Evolutionary conservation across 345 rosid species (phyloP).

Genomic region (Corymbia maculata): DNA sequence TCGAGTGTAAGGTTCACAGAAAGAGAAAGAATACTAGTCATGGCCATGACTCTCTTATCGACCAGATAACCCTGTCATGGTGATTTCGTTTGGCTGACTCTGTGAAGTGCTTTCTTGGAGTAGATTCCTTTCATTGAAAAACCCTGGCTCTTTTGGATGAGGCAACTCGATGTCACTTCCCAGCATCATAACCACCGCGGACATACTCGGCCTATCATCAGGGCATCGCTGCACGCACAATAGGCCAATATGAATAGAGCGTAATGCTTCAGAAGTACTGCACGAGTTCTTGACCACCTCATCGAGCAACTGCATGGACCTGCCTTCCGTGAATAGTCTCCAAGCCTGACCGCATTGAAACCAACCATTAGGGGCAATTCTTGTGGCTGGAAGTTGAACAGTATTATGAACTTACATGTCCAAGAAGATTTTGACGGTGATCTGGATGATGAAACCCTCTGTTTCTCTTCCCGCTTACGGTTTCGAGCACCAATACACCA

Average conservation of each 20-base stretch:
- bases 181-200: constrained; percentile 29
- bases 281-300: constrained; percentile 1
- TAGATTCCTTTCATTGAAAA: background rate
- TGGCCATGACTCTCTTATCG: background rate
- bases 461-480: constrained; percentile 15
- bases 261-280: constrained; percentile 4
- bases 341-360: constrained; percentile 18
- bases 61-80: background rate
- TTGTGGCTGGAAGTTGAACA: background rate
- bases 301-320: constrained; percentile 22
- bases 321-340: constrained; percentile 26
- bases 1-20: background rate
- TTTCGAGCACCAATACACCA: constrained; percentile 27
- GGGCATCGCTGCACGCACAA: constrained; percentile 34
- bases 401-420: constrained; percentile 7
- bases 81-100: background rate
- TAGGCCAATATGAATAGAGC: constrained; percentile 37
- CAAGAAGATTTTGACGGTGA: constrained; percentile 21
- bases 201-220: constrained; percentile 39
- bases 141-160: constrained; percentile 35
- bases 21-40: background rate
- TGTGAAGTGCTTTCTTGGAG: background rate
- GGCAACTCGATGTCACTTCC: constrained; percentile 28
- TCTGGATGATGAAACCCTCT: constrained; percentile 18
- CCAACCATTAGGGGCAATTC: background rate